Evolutionary conservation across 176 grass and related monocot species (phyloP), one percentile per base, ranked within the genome.

Genomic region (Guadua angustifolia): DNA sequence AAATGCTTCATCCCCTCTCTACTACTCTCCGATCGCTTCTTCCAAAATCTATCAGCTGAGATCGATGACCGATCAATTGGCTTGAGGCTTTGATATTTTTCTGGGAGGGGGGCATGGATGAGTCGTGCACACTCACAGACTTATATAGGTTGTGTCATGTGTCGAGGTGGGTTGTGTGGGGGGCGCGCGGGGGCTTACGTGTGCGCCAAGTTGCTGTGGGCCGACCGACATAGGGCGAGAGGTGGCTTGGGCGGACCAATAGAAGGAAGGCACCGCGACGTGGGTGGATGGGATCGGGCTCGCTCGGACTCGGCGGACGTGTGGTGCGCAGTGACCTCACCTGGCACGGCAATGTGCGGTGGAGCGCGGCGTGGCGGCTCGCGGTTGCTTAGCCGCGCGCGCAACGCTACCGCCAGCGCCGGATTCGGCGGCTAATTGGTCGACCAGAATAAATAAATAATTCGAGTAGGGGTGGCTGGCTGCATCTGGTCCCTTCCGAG

Each of bases 61-160:
- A 5, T 17, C 5, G 6, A 26, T 29, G 35, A 36, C 2, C 0
- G 10, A 0, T 51, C 49, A 15, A 12, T 5, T 5, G 10, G 43
- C 43, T 45, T 45, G 9, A 12, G 1, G 57, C 57, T 60, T 10
- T 5, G 57, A 60, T 24, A 12, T 36, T 59, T 24, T 59, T 11
- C 3, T 10, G 4, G 57, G 57, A n/a, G 22, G 10, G 10, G n/a
- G 0, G 2, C 2, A 25, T 5, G n/a, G 57, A 24, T 8, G 8
- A 13, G 22, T 8, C 1, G 77, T 4, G 35, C 19, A 11, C 51
- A 0, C 40, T 85, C 78, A 60, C 19, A 11, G 39, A 0, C 40
- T 85, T 85, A 60, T 85, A 85, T 85, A 85, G 71, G 71, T 66
- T 74, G 29, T 2, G n/a, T n/a, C n/a, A n/a, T n/a, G 56, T 45